Evolutionary conservation across 768 basidiomycete species (phyloP).

Genomic region (Collybia sp.): DNA sequence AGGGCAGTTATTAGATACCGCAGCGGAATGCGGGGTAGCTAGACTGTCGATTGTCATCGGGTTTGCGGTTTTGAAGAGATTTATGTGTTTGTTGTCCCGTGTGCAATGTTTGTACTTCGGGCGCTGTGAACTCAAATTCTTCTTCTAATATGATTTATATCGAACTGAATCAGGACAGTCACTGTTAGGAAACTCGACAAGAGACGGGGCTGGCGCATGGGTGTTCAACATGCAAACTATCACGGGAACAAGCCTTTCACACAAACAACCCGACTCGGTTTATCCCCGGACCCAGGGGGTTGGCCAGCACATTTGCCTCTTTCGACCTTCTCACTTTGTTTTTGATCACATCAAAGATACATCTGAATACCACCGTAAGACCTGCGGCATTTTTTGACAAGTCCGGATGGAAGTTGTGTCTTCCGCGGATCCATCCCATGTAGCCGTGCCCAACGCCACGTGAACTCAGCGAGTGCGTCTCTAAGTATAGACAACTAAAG

Average conservation of each 20-base stretch:
- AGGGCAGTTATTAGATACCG: conserved; percentile 21
- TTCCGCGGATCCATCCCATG: conserved; percentile 20
- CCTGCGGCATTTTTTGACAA: conserved; percentile 28
- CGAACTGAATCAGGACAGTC: conserved; percentile 27
- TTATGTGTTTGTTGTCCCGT: conserved; percentile 37
- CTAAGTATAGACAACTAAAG: conserved; percentile 11
- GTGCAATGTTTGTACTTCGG: conserved; percentile 33
- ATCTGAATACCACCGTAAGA: conserved; percentile 15
- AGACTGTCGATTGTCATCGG: conserved; percentile 16
- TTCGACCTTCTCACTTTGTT: conserved; percentile 19
- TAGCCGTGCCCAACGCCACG: conserved; percentile 17
- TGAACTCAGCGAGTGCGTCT: conserved; percentile 12
- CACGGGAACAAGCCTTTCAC: conserved; percentile 33
- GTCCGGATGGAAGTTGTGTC: conserved; percentile 18
- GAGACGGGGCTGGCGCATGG: conserved; percentile 15
- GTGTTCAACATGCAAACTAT: conserved; percentile 27
- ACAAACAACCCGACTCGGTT: conserved; percentile 29
- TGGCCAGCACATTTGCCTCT: conserved; percentile 18
- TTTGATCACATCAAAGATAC: conserved; percentile 31
- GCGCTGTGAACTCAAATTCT: conserved; percentile 31
- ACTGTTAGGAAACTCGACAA: conserved; percentile 22
- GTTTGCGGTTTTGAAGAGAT: conserved; percentile 28
- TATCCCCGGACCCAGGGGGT: conserved; percentile 39
- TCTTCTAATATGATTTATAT: conserved; percentile 34
- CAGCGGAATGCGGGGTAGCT: conserved; percentile 23